phyloP scores from a whole-genome alignment of 2,329 filamentous ascomycete species.

The Monascus ruber region DNA sequence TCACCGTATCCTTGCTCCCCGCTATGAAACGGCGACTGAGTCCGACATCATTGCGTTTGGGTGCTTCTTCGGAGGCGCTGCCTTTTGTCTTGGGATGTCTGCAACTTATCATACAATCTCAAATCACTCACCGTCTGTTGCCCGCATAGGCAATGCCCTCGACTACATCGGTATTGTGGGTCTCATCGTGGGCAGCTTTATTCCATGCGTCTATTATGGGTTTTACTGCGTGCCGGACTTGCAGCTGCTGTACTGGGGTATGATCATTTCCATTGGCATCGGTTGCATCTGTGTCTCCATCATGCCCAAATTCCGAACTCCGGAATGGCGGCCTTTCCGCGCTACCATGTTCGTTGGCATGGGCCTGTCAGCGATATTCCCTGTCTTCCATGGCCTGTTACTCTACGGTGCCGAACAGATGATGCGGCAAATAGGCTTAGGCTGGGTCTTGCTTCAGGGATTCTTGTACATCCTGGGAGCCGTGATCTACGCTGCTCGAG shows the following conservation, averaged over 20 bases:
- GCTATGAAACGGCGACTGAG: constrained; percentile 51
- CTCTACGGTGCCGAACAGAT: constrained; percentile 58
- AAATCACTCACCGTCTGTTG: constrained; percentile 71
- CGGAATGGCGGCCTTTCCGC: constrained; percentile 71
- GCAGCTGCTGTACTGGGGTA: constrained; percentile 60
- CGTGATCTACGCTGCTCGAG: constrained; percentile 68
- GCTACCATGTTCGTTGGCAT: constrained; percentile 83
- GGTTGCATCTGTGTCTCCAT: constrained; percentile 68
- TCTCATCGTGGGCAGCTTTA: constrained; percentile 81
- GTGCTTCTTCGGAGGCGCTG: constrained; percentile 68
- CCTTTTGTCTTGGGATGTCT: constrained; percentile 65
- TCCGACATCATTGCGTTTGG: constrained; percentile 61
- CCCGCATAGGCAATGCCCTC: constrained; percentile 77
- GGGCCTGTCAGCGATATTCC: constrained; percentile 72
- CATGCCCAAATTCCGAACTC: constrained; percentile 72
- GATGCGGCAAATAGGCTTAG: constrained; percentile 63
- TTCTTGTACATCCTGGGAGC: constrained; percentile 77
- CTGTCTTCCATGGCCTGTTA: constrained; percentile 63
- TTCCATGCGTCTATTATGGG: constrained; percentile 79
- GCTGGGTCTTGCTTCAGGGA: constrained; percentile 71
- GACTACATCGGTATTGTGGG: constrained; percentile 92
- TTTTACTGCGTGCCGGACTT: constrained; percentile 60
- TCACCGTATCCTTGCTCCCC: constrained; percentile 47
- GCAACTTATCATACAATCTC: constrained; percentile 74
- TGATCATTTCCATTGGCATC: constrained; percentile 67